A percentile compares a stretch with the other conserved stretches of the same genome.
Evolutionary conservation across 345 rosid genomes (phyloP).

Genomic region (Nephelium lappaceum): DNA sequence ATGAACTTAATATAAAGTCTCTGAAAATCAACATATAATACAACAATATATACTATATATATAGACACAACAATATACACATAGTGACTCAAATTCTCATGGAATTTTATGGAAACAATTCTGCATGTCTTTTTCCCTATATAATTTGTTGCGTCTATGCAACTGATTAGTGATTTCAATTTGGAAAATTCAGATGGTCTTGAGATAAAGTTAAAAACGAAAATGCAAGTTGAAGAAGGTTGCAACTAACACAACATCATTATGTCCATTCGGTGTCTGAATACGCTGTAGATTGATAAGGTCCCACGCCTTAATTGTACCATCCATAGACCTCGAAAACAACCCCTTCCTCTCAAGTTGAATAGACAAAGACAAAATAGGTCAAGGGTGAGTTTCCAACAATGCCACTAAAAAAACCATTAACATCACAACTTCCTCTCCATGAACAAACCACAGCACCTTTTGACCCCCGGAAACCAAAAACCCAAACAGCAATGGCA

Average conservation of each 20-base stretch:
- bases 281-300: not conserved
- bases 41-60: no score
- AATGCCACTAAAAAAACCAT: not conserved
- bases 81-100: no score
- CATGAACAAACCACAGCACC: slow-evolving; percentile 7
- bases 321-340: not conserved
- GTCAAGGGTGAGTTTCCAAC: not conserved
- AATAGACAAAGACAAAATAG: not conserved
- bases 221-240: slow-evolving; percentile 80
- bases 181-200: not conserved
- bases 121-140: no score
- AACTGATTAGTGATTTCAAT: not conserved
- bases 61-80: no score
- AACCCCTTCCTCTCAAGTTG: not conserved
- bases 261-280: not conserved
- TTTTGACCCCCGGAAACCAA: slow-evolving; percentile 6
- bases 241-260: slow-evolving; percentile 53
- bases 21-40: no score
- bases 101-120: no score
- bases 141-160: not conserved
- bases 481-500: not conserved
- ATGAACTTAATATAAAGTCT: no score
- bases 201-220: slow-evolving; percentile 18
- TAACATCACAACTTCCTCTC: not conserved
- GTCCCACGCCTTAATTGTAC: slow-evolving; percentile 1